Evolutionary conservation across 441 rosid genomes (phyloP).

Genomic region (Sinapis alba): DNA sequence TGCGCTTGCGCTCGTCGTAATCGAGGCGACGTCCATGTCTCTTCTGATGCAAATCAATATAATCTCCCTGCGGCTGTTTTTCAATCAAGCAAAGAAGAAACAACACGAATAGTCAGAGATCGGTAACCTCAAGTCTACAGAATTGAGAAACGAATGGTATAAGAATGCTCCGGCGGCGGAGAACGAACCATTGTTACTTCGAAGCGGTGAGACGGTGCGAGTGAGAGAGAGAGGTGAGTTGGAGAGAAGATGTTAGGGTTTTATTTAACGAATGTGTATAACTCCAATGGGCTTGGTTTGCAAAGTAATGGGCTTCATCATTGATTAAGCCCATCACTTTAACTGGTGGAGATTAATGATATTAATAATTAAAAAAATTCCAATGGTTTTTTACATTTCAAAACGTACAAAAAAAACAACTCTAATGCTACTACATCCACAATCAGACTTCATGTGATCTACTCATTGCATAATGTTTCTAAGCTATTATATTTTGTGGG

Average conservation of each 20-base stretch:
- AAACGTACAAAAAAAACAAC: no score
- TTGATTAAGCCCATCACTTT: not conserved
- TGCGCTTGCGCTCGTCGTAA: not conserved
- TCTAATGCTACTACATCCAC: not conserved
- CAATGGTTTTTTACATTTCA: not conserved
- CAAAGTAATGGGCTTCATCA: not conserved
- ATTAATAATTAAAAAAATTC: no score
- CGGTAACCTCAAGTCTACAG: not conserved
- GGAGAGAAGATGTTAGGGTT: not conserved
- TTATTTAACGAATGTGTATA: not conserved
- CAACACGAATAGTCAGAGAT: not conserved
- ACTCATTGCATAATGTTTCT: not conserved
- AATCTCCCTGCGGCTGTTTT: not conserved
- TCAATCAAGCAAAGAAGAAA: not conserved
- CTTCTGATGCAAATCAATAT: not conserved
- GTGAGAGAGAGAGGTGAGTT: not conserved
- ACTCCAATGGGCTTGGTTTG: not conserved
- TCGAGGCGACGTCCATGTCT: not conserved
- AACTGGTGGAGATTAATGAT: no score
- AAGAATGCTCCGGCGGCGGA: not conserved
- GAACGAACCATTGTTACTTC: not conserved
- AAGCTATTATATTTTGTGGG: not conserved
- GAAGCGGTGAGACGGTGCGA: not conserved
- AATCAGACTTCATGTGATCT: not conserved
- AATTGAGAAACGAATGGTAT: not conserved